A percentile compares a stretch with the other conserved stretches of the same genome.
Evolutionary conservation across 345 rosid genomes (phyloP).

Genomic region (Salix purpurea): DNA sequence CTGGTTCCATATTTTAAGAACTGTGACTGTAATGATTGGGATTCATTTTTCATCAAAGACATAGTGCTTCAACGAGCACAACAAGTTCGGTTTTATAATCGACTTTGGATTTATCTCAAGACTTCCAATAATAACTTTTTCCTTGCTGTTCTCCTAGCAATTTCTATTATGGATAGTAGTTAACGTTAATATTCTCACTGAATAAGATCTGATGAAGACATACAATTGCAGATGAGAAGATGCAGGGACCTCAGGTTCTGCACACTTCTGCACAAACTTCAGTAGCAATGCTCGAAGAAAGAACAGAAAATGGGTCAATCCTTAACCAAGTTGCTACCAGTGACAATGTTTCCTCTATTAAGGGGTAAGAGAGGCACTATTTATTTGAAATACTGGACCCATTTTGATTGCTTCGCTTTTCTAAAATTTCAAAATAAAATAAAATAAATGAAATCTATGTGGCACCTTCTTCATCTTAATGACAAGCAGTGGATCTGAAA

Average conservation of each 20-base stretch:
- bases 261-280: constrained; percentile 35
- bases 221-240: constrained; percentile 49
- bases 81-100: constrained; percentile 3
- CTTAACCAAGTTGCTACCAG: constrained; percentile 16
- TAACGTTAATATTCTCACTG: constrained; percentile 8
- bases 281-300: constrained; percentile 31
- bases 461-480: neutral
- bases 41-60: constrained; percentile 9
- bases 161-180: constrained; percentile 10
- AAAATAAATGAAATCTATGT: neutral
- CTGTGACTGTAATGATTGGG: constrained; percentile 31
- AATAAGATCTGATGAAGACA: constrained; percentile 25
- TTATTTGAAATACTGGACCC: neutral
- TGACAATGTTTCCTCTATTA: constrained; percentile 26
- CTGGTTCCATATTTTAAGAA: constrained; percentile 11
- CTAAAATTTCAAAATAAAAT: neutral
- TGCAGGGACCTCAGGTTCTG: constrained; percentile 34
- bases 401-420: neutral
- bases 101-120: constrained; percentile 10
- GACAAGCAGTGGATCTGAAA: neutral
- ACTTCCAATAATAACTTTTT: constrained; percentile 4
- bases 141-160: constrained; percentile 13
- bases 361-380: constrained; percentile 43
- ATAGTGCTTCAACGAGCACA: neutral
- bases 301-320: constrained; percentile 31